phyloP scores from a whole-genome alignment of 768 basidiomycete genomes.

The Hypholoma fasciculare region DNA sequence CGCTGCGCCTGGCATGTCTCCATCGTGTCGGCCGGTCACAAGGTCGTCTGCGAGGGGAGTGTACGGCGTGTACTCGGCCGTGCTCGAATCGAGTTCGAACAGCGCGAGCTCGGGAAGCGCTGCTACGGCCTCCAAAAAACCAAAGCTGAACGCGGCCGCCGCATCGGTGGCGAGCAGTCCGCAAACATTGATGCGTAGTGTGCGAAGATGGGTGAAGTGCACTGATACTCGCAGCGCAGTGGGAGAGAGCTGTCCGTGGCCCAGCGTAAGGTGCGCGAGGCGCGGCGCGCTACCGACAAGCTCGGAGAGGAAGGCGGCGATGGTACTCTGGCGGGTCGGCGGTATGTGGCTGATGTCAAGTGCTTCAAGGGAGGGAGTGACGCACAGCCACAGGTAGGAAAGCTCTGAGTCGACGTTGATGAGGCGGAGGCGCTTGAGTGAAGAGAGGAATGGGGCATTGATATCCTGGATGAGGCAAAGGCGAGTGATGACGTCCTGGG shows the following conservation, averaged over 20 bases:
- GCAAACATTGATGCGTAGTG: not conserved
- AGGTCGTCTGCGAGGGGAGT: not conserved
- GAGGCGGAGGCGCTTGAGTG: not conserved
- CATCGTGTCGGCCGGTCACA: too few relatives aligned
- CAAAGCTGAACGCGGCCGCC: not conserved
- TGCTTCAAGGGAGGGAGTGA: constrained; percentile 17
- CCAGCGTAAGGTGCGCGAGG: not conserved
- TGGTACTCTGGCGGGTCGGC: not conserved
- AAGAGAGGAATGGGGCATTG: not conserved
- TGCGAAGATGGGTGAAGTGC: not conserved
- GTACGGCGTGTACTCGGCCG: not conserved
- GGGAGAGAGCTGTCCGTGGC: not conserved
- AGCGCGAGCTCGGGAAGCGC: not conserved
- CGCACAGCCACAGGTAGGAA: constrained; percentile 17
- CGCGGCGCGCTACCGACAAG: not conserved
- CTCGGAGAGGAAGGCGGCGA: not conserved
- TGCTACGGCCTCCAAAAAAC: not conserved
- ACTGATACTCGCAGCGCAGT: not conserved
- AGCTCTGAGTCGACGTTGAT: not conserved
- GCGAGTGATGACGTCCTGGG: not conserved
- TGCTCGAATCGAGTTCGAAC: not conserved
- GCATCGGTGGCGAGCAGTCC: not conserved
- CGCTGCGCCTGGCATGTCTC: not conserved
- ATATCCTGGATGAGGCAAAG: not conserved
- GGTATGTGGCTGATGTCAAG: constrained; percentile 18